phyloP scores from a whole-genome alignment of 257 asterid species.

The Lycium ferocissimum region DNA sequence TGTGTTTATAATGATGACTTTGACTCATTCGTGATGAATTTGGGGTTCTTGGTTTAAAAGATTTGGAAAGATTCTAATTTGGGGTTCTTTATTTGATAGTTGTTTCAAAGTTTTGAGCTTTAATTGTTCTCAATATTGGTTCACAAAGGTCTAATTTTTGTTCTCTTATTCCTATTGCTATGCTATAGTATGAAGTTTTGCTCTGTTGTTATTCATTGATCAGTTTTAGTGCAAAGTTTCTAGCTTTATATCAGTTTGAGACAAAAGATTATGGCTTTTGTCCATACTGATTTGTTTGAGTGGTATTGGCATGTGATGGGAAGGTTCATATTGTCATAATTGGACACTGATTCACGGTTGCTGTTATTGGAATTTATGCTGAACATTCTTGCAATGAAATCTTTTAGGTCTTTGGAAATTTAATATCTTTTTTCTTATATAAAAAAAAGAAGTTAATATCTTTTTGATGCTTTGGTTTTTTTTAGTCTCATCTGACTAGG shows the following conservation, averaged over 20 bases:
- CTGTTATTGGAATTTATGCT: neutral
- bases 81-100: slow-evolving; percentile 22
- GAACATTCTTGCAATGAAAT: neutral
- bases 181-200: neutral
- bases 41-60: slow-evolving; percentile 33
- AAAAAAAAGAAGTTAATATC: neutral
- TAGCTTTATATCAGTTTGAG: slow-evolving; percentile 19
- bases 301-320: neutral
- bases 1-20: slow-evolving; percentile 36
- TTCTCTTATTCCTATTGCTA: slow-evolving; percentile 22
- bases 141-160: neutral
- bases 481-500: slow-evolving; percentile 38
- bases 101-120: slow-evolving; percentile 42
- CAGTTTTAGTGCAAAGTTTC: slow-evolving; percentile 9
- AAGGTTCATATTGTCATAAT: slow-evolving; percentile 12
- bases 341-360: neutral
- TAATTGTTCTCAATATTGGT: slow-evolving; percentile 41
- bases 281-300: neutral
- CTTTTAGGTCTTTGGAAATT: neutral
- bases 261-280: neutral
- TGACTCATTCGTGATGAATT: slow-evolving; percentile 41
- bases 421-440: too few species aligned
- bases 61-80: slow-evolving; percentile 36
- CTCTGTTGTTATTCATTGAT: neutral
- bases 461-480: slow-evolving; percentile 44